phyloP scores from a whole-genome alignment of 768 basidiomycete species.

The Pleurotus sapidus region DNA sequence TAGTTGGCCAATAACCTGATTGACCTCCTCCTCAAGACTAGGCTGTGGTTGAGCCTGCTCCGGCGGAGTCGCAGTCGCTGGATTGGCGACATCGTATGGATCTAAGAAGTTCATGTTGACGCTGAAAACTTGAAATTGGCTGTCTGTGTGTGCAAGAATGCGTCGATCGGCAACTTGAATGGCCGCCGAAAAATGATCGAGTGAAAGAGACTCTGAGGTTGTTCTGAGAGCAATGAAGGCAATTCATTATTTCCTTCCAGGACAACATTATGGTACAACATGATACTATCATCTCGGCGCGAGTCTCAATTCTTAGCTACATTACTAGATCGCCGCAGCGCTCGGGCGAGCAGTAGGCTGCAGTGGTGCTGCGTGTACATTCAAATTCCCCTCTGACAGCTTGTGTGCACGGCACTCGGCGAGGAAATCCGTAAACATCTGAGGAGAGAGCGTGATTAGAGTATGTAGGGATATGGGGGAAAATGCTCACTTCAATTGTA shows the following conservation, averaged over 20 bases:
- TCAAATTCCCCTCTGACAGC: conserved; percentile 24
- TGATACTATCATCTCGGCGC: neutral
- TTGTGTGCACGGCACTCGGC: conserved; percentile 70
- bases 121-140: neutral
- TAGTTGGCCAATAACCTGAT: conserved; percentile 84
- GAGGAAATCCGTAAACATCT: conserved; percentile 97
- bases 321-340: neutral
- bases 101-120: conserved; percentile 76
- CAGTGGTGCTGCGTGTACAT: neutral
- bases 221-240: neutral
- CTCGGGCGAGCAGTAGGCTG: neutral
- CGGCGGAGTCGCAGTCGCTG: conserved; percentile 38
- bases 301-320: neutral
- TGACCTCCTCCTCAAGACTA: conserved; percentile 82
- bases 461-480: neutral
- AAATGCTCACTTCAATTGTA: conserved; percentile 80
- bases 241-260: neutral
- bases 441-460: neutral
- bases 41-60: conserved; percentile 33
- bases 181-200: neutral
- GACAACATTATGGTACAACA: neutral
- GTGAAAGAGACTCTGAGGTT: neutral
- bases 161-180: conserved; percentile 22
- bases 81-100: conserved; percentile 55
- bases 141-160: neutral